Base-by-base conservation (phyloP, 108 stramenopile genomes). In the Fistulifera pelliculosa region DNA sequence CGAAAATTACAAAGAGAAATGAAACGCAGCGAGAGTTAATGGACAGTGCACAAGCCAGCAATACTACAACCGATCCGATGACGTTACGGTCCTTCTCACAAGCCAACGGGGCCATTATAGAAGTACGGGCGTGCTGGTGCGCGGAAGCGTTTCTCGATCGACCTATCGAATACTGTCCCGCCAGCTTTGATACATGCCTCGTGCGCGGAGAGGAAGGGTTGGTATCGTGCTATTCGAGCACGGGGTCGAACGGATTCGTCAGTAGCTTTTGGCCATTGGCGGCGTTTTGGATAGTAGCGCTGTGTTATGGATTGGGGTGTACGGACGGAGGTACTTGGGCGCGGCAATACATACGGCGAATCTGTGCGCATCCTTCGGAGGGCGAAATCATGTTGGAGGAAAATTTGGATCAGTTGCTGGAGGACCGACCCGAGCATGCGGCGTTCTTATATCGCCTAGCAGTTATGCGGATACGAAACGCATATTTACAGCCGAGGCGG, bases 111-210 rank as follows among this genome's bases (percentile, higher is more conserved):
- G 31, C 31, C 8, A 35, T 35, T 35, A 35, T 35, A 6, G 31
- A 35, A 35, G 31, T 35, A 35, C 31, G 31, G 6, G 31, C 31
- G 31, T 35, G 31, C 31, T 35, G 31, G 31, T 35, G 31, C 31
- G 31, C 31, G 6, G 31, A 35, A 35, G 31, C 31, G 6, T 35
- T 6, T 45, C 44, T 18, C 4, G 19, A 24, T 50, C 23, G 49
- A 2, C 49, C 49, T 50, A 22, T 22, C 5, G 44, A 50, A 23
- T 50, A 50, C 22, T 50, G 49, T 23, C 49, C 49, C 15, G 49
- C 49, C 49, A 19, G 26, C 2, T 24, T 50, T 26, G 23, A 24
- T 24, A 50, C 15, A 15, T 50, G 49, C 22, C 24, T 50, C 21
- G 49, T 50, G 2, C 49, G 26, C 1, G 44, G 21, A 5, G 44